Conservation (phyloP, 1,284 basidiomycete species). For the Vanrija sp. region DNA sequence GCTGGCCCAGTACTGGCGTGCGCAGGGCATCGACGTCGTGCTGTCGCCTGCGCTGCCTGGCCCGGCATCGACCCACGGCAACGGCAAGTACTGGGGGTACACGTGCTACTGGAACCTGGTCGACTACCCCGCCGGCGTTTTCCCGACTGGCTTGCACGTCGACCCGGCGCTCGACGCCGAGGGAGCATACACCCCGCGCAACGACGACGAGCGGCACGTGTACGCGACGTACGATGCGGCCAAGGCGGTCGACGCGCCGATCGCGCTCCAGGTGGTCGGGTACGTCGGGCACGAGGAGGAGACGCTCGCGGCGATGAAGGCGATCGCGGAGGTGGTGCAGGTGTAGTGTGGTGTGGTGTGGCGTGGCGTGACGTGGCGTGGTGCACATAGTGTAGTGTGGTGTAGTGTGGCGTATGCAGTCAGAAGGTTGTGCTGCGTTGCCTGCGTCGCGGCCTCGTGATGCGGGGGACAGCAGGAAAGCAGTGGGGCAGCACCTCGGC, state of each 20-base stretch:
- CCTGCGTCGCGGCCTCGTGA: too few relatives aligned
- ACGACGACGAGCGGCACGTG: constrained; percentile 47
- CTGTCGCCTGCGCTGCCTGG: constrained; percentile 37
- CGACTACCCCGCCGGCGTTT: constrained; percentile 62
- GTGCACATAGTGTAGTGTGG: too few relatives aligned
- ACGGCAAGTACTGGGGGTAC: constrained; percentile 51
- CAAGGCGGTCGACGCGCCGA: not conserved
- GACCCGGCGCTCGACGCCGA: constrained; percentile 49
- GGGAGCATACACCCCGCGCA: constrained; percentile 51
- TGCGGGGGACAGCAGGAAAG: too few relatives aligned
- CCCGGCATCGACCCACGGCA: constrained; percentile 35
- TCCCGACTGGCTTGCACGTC: constrained; percentile 62
- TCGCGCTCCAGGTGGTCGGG: constrained; percentile 15
- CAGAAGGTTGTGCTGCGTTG: too few relatives aligned
- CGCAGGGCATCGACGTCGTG: constrained; percentile 35
- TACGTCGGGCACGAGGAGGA: constrained; percentile 14
- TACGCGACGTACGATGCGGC: constrained; percentile 21
- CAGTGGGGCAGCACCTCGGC: too few relatives aligned
- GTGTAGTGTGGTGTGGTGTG: too few relatives aligned
- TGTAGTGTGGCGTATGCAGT: too few relatives aligned
- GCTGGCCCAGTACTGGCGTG: constrained; percentile 27
- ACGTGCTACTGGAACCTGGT: constrained; percentile 65
- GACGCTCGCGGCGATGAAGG: constrained; percentile 1
- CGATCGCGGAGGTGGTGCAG: not conserved
- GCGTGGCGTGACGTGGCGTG: too few relatives aligned